phyloP scores from a whole-genome alignment of 805 yeast genomes.

The Spencermartinsiella europaea region DNA sequence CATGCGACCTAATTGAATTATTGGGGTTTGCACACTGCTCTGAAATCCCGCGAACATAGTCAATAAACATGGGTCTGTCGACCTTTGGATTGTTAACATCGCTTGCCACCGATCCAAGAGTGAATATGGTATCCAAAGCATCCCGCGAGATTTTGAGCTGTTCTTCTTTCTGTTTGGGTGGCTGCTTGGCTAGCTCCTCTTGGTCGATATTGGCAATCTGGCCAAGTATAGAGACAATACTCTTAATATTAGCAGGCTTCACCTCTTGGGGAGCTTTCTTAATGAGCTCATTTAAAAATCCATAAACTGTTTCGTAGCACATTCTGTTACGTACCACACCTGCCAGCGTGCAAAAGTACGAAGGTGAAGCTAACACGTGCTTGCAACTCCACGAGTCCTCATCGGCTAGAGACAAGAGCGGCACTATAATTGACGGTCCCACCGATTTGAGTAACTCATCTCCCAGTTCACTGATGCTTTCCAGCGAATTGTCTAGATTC shows the following conservation, averaged over 20 bases:
- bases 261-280: slow-evolving; percentile 7
- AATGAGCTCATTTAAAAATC: slow-evolving; percentile 7
- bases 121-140: slow-evolving; percentile 29
- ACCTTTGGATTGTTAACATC: slow-evolving; percentile 14
- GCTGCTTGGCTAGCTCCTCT: not conserved
- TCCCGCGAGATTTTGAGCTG: slow-evolving; percentile 16
- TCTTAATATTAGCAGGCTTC: slow-evolving; percentile 17
- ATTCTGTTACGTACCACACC: slow-evolving; percentile 42
- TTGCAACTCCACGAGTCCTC: slow-evolving; percentile 20
- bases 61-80: slow-evolving; percentile 37
- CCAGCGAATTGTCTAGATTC: slow-evolving; percentile 3
- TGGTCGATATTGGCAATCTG: slow-evolving; percentile 17
- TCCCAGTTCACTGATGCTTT: slow-evolving; percentile 7
- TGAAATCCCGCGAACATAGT: slow-evolving; percentile 75
- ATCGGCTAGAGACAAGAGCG: slow-evolving; percentile 15
- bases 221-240: slow-evolving; percentile 22
- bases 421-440: slow-evolving; percentile 6
- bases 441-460: slow-evolving; percentile 9
- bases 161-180: slow-evolving; percentile 8
- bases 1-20: slow-evolving; percentile 63
- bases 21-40: slow-evolving; percentile 90
- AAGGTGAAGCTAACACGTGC: slow-evolving; percentile 47
- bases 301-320: slow-evolving; percentile 31
- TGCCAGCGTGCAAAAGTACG: slow-evolving; percentile 53
- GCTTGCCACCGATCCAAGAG: not conserved